Evolutionary conservation across 164 flowering plant species (phyloP).

Genomic region (Magnolia changhungtana): DNA sequence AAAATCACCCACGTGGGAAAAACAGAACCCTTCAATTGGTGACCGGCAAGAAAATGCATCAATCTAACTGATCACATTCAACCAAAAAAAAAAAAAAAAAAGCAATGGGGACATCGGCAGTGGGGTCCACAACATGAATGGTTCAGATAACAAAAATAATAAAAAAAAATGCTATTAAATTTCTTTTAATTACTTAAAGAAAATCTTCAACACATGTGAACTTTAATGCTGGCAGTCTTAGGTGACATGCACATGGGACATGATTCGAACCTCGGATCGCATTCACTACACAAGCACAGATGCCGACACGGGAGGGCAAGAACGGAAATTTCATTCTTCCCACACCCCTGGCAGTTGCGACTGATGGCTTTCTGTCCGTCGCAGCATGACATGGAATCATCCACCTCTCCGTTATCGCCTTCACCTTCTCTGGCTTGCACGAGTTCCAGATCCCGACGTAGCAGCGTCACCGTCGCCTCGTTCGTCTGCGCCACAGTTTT

Average conservation of each 20-base stretch:
- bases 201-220: constrained; percentile 4
- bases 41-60: too few relatives aligned
- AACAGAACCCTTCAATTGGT: too few relatives aligned
- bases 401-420: constrained; percentile 6
- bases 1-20: too few relatives aligned
- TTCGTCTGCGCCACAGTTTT: constrained; percentile 15
- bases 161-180: neutral
- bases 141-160: neutral
- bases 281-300: constrained; percentile 10
- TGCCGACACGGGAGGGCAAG: constrained; percentile 14
- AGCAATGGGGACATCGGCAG: neutral
- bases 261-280: constrained; percentile 1
- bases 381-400: constrained; percentile 4
- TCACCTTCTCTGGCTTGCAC: constrained; percentile 12
- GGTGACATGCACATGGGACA: constrained; percentile 14
- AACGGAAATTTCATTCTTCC: constrained; percentile 5
- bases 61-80: neutral
- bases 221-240: constrained; percentile 12
- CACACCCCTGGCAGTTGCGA: constrained; percentile 5
- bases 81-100: neutral
- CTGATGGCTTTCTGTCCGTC: neutral
- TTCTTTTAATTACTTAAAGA: neutral
- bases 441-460: constrained; percentile 20
- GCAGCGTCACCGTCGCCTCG: constrained; percentile 14
- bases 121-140: neutral